Percentiles rank a stretch among this genome's conserved stretches.
Evolutionary conservation across 345 rosid species (phyloP).

Genomic region (Rhizophora mangle): DNA sequence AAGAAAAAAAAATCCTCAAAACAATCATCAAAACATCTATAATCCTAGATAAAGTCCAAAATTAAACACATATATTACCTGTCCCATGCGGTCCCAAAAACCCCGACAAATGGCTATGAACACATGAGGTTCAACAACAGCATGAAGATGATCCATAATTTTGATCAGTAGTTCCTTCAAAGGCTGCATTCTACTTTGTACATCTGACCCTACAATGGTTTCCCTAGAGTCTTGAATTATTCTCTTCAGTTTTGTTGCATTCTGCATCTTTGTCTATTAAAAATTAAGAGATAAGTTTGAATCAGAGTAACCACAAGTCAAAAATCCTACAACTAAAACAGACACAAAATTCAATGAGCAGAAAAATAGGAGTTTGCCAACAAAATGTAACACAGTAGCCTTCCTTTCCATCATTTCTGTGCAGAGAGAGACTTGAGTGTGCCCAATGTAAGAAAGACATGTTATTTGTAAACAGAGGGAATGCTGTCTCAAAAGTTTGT

Average conservation of each 20-base stretch:
- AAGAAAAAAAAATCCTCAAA: not conserved
- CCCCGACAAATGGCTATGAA: conserved; percentile 27
- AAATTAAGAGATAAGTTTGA: not conserved
- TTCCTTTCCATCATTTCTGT: not conserved
- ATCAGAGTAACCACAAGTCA: not conserved
- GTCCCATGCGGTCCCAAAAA: conserved; percentile 30
- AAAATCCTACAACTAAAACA: not conserved
- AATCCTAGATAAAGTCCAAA: not conserved
- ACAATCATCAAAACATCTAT: not conserved
- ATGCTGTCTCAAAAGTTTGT: not conserved
- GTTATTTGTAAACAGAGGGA: not conserved
- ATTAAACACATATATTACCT: conserved; percentile 14
- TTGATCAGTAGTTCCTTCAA: conserved; percentile 22
- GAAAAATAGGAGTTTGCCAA: not conserved
- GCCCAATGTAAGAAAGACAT: not conserved
- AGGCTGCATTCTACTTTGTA: conserved; percentile 24
- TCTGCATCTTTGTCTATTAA: conserved; percentile 22
- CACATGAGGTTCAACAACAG: conserved; percentile 26
- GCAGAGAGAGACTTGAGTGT: not conserved
- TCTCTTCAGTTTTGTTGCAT: conserved; percentile 25
- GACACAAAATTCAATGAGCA: not conserved
- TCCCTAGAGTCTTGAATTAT: conserved; percentile 26
- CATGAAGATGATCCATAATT: conserved; percentile 20
- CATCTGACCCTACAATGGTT: conserved; percentile 21
- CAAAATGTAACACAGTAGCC: not conserved